Conservation (phyloP, 1,284 basidiomycete genomes). For the Afroboletus lepidellus region DNA sequence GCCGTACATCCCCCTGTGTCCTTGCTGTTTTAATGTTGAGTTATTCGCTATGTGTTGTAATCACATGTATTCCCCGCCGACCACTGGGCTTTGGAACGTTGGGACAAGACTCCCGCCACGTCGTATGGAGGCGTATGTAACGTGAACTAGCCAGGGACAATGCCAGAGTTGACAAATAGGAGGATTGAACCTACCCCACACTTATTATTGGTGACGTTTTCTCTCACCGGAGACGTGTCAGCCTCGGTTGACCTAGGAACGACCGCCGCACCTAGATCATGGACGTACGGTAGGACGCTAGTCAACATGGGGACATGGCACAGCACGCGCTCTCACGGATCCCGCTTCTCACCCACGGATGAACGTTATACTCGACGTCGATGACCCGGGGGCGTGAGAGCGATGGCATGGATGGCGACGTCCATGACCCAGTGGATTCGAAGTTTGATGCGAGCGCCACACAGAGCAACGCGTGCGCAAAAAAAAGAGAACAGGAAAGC, state of each 20-base stretch:
- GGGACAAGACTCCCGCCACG: background rate
- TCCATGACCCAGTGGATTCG: too few species aligned
- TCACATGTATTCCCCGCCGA: slow-evolving; percentile 7
- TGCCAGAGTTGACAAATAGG: background rate
- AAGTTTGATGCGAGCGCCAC: too few species aligned
- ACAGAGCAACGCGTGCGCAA: background rate
- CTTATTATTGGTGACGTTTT: background rate
- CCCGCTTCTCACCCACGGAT: background rate
- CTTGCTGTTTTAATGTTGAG: slow-evolving; percentile 5
- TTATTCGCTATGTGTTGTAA: slow-evolving; percentile 15
- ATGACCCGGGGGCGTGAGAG: too few species aligned
- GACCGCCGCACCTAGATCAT: too few species aligned
- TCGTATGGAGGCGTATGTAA: background rate
- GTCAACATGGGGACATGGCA: background rate
- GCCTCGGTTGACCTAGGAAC: background rate
- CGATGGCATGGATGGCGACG: too few species aligned
- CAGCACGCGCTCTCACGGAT: background rate
- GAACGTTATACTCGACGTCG: background rate
- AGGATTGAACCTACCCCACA: background rate
- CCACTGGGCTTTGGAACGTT: background rate
- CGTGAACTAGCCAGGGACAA: background rate
- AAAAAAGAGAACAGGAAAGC: background rate
- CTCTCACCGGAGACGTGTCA: background rate
- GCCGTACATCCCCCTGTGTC: background rate
- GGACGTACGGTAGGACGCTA: too few species aligned